Base-by-base conservation (phyloP, 805 yeast genomes). In the Barnettozyma sp. region DNA sequence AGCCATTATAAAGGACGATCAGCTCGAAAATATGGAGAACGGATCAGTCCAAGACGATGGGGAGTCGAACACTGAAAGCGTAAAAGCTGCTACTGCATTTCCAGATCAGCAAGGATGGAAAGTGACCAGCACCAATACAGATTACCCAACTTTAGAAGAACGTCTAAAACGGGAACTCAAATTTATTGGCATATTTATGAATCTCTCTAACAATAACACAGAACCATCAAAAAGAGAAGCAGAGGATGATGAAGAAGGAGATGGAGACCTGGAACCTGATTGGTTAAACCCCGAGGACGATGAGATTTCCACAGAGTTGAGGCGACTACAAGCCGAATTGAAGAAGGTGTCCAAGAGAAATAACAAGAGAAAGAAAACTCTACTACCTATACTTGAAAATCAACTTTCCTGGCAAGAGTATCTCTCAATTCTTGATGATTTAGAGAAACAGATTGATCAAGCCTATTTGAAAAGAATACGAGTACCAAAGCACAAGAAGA, bases 401-500 rank as follows among this genome's bases (percentile, higher is more conserved):
- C 94, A 84, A 48, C 68, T 92, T 49, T 95, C 97, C 19, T 92
- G 88, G 77, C 96, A 90, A 56, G 98, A 92, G 57, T 92, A 85
- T 57, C 68, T 79, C 40, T 82, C 90, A 10, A 88, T 92, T 35
- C 60, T 87, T 40, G 97, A 92, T 39, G 97, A 92, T 54, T 66
- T 92, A 46, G 97, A 92, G 57, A 92, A 90, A 56, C 99, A 92
- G 60, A 88, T 92, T 24, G 98, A 92, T 55, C 97, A 85, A 57
- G 88, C 94, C 15, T 92, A 88, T 55, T 63, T 82, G 44, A 82
- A 87, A 57, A 68, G 97, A 41, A 71, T 82, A 38, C 76, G 87
- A 48, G 85, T 78, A 7, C 78, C 86, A 38, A 82, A 64, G 44
- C 61, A 58, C 38, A 65, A 63, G 40, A 66, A 66, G 52, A 62